Evolutionary conservation across 1,284 basidiomycete species (phyloP), one percentile per base, ranked within the genome.

Genomic region (Papiliotrema flavescens): DNA sequence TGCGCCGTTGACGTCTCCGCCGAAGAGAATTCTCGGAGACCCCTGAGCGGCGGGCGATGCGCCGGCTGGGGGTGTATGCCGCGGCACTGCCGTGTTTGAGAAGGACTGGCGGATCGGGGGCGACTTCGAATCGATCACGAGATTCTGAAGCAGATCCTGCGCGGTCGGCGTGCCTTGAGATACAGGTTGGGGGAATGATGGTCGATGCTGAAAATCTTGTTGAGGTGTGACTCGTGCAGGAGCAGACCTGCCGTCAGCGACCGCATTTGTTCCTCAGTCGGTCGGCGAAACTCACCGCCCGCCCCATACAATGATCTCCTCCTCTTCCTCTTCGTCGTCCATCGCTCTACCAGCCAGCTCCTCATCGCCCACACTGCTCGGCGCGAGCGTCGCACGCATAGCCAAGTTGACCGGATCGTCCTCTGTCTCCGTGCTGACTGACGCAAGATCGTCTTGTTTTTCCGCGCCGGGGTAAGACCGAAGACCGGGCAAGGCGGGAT

Each of bases 341-440:
- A 32, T 32, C 6, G 28, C 28, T 32, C 28, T 32, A 11, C 6
- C 28, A 32, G 28, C 28, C 15, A 55, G 54, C 36, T 65, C 62
- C 17, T 64, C 64, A 85, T 85, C 79, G 22, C 70, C 76, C 11
- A 77, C 71, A 24, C 76, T 76, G 42, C 75, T 76, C 7, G 79
- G 74, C 41, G 79, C 80, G 24, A 85, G 67, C 2, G 78, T 82
- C 50, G 84, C 79, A 26, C 86, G 75, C 79, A 94, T 90, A 2
- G 88, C 90, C 32, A 87, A 82, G 41, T 84, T 82, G 46, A 94
- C 82, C 0, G 86, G 84, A 67, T 93, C 91, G 59, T 92, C 89
- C 47, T 90, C 88, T 3, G 86, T 88, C 48, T 82, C 81, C 14
- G 83, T 86, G 36, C 79, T 79, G 57, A 86, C 85, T 2, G 85